phyloP scores from a whole-genome alignment of 2,329 filamentous ascomycete species.

The Pseudocercospora musae region DNA sequence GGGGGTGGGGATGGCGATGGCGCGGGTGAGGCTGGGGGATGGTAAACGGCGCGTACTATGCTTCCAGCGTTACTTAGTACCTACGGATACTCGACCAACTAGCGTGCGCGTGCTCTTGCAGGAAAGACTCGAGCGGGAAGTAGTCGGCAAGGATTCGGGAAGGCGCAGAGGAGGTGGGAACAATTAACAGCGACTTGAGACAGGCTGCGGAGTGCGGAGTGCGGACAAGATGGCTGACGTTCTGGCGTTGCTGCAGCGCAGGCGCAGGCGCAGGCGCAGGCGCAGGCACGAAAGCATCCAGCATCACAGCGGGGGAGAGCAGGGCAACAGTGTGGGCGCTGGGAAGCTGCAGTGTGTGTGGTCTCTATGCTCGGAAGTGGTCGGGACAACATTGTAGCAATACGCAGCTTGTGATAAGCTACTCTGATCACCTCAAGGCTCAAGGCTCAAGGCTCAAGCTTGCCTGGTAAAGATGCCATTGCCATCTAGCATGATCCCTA shows the following conservation, averaged over 20 bases:
- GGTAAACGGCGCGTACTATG: conserved; percentile 11
- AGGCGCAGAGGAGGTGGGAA: conserved; percentile 16
- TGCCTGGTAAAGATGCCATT: conserved; percentile 6
- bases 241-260: conserved; percentile 18
- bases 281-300: conserved; percentile 19
- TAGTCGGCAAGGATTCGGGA: conserved; percentile 12
- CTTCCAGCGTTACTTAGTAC: conserved; percentile 1
- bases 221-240: conserved; percentile 1
- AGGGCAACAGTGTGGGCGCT: neutral
- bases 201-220: conserved; percentile 19
- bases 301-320: conserved; percentile 4
- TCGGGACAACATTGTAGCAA: conserved; percentile 7
- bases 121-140: conserved; percentile 22
- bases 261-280: too few species aligned
- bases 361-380: conserved; percentile 8
- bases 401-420: conserved; percentile 10
- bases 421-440: too few species aligned
- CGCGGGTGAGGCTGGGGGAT: conserved; percentile 18
- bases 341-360: too few species aligned
- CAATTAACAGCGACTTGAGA: conserved; percentile 20
- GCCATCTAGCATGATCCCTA: conserved; percentile 19
- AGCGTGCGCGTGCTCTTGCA: too few species aligned
- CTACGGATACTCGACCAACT: conserved; percentile 15
- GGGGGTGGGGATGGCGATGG: too few species aligned
- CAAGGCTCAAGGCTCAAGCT: too few species aligned